Conservation (phyloP, 2,329 filamentous ascomycete genomes). For the Nigrospora sphaerica region DNA sequence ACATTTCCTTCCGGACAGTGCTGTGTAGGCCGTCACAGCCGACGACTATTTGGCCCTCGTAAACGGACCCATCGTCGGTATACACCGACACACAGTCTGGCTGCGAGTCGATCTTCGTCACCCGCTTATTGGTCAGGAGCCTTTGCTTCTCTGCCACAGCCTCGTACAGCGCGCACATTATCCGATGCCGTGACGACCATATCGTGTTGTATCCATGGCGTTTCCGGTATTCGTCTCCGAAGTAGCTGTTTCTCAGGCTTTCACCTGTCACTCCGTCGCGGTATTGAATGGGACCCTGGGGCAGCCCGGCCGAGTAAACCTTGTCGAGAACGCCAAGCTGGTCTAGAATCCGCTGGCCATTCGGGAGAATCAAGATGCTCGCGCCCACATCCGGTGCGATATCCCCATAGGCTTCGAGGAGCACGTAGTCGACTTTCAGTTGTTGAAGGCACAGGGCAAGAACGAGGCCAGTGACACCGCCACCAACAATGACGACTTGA, state of each 20-base stretch:
- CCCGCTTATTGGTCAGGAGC: background rate
- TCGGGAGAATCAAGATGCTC: slow-evolving; percentile 13
- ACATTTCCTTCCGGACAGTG: slow-evolving; percentile 22
- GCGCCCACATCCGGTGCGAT: slow-evolving; percentile 12
- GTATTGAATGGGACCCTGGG: too few species aligned
- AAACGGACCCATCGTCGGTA: slow-evolving; percentile 24
- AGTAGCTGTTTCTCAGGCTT: background rate
- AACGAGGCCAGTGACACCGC: slow-evolving; percentile 16
- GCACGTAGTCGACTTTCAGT: slow-evolving; percentile 17
- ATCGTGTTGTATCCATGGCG: background rate
- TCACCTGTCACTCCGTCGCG: too few species aligned
- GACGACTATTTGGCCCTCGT: slow-evolving; percentile 29
- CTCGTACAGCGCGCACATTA: background rate
- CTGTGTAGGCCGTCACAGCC: slow-evolving; percentile 36
- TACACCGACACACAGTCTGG: background rate
- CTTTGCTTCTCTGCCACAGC: background rate
- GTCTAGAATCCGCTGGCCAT: slow-evolving; percentile 16
- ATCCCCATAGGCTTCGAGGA: slow-evolving; percentile 15
- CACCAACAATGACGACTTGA: slow-evolving; percentile 17
- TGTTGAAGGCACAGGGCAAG: slow-evolving; percentile 15
- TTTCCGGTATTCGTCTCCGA: background rate
- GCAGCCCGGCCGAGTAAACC: background rate
- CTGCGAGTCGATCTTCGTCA: background rate
- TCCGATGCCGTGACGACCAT: background rate
- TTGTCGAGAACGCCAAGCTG: slow-evolving; percentile 12